Conservation (phyloP, 2,329 filamentous ascomycete genomes). For the Aspergillus proliferans region DNA sequence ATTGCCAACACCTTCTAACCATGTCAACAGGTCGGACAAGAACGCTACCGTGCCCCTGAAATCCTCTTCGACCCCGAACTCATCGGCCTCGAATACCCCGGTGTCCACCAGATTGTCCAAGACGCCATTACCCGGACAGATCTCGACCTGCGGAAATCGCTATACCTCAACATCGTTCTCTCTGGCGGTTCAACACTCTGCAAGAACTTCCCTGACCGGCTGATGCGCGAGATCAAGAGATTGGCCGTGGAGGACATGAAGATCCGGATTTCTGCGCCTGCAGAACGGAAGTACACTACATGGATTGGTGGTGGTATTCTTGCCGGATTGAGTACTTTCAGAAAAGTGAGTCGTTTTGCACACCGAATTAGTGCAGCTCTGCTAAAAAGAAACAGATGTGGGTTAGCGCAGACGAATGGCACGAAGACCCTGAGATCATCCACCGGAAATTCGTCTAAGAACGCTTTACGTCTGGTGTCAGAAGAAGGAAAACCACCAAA, state of each 20-base stretch:
- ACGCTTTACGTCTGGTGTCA: constrained; percentile 1
- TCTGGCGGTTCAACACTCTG: constrained; percentile 94
- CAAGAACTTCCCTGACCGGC: constrained; percentile 89
- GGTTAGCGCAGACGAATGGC: constrained; percentile 99
- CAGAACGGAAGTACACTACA: constrained; percentile 95
- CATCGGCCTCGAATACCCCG: constrained; percentile 92
- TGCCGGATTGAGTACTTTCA: constrained; percentile 92
- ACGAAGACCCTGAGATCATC: constrained; percentile 98
- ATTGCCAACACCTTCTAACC: neutral
- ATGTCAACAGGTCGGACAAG: constrained; percentile 66
- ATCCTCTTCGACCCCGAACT: constrained; percentile 97
- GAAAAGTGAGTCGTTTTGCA: constrained; percentile 63
- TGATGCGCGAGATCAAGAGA: constrained; percentile 86
- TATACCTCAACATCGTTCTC: constrained; percentile 95
- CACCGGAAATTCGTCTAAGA: constrained; percentile 88
- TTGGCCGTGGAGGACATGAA: constrained; percentile 98
- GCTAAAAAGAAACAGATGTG: constrained; percentile 68
- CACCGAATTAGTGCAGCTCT: too few species aligned
- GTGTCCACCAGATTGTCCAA: constrained; percentile 95
- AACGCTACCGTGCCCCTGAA: constrained; percentile 91
- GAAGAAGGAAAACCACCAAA: neutral
- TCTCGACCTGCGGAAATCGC: constrained; percentile 84
- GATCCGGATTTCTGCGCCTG: constrained; percentile 97
- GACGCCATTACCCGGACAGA: constrained; percentile 94
- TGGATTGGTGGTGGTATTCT: constrained; percentile 99